Evolutionary conservation across 495 filamentous ascomycete genomes (phyloP), one percentile per base, ranked within the genome.

Genomic region (Penicillium cinerascens): DNA sequence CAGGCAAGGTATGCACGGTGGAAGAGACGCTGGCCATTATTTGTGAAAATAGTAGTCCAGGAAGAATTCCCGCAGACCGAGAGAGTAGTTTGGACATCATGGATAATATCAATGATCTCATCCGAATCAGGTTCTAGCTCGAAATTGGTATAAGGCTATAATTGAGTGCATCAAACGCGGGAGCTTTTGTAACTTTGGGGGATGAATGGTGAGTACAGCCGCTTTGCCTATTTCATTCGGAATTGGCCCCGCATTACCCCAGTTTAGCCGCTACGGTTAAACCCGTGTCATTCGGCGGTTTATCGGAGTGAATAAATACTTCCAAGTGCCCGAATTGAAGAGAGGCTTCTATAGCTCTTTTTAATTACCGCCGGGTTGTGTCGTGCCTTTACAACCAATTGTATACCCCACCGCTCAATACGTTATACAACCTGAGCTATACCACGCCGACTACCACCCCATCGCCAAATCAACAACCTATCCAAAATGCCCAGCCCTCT

Each of bases 31-130:
- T 69, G 64, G 18, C 65, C 59, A 6, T 63, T 66, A 51, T 66
- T 71, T 5, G 39, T 60, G 38, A 71, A 56, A 56, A 73, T 62
- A 39, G 61, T 64, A 16, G 49, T 64, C 51, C 63, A 68, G 0
- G 64, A 65, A 1, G 56, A 59, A 5, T 53, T 53, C 6, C 66
- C 65, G 17, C 65, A 62, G 9, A 69, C 52, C 16, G 69, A 68
- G 16, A 77, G 65, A 0, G 73, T 70, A 22, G 60, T 63, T 46
- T 77, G 69, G 29, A 78, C 70, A 11, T 67, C 62, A 6, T 51
- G 51, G 21, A 78, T 69, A 29, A 67, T 70, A 10, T 51, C 42
- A 6, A 35, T 57, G 49, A 77, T 64, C 17, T 62, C 53, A 6
- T 44, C 50, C 0, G 58, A 55, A 26, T 72, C 57, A 9, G 55